Percentiles rank a stretch among this genome's conserved stretches.
These are phyloP conservation scores for Annulohypoxylon bovei DNA, from an alignment of 495 filamentous ascomycete genomes.

Conservation along the genomic window DNA sequence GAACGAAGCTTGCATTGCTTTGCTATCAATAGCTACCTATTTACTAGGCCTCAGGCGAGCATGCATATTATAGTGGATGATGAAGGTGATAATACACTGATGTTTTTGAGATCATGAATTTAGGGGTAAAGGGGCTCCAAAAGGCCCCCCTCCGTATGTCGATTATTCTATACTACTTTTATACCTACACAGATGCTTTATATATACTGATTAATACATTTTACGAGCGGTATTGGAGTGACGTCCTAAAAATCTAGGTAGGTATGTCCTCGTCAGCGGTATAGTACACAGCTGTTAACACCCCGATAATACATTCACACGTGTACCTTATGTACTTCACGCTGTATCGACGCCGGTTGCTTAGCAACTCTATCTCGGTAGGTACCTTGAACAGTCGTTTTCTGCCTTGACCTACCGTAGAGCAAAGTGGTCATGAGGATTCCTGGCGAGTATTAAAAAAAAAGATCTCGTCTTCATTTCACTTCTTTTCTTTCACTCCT, in stretches of 20 bases:
- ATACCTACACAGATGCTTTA: neutral
- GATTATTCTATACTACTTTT: neutral
- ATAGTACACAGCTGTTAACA: neutral
- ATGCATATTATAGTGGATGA: neutral
- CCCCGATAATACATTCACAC: neutral
- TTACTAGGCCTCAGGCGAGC: constrained; percentile 1
- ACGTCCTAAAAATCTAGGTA: neutral
- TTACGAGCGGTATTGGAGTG: neutral
- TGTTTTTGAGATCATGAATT: constrained; percentile 1
- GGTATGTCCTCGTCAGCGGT: neutral
- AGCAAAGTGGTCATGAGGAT: neutral
- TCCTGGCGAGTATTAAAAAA: neutral
- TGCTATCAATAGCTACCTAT: constrained; percentile 26
- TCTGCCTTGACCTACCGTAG: neutral
- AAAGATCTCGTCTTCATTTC: neutral
- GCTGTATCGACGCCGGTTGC: neutral
- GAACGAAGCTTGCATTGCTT: neutral
- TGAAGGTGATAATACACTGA: constrained; percentile 10
- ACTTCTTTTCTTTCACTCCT: neutral
- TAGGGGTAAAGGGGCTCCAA: constrained; percentile 7
- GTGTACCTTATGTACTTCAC: neutral
- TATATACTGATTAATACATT: neutral
- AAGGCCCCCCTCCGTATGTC: neutral
- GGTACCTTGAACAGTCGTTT: neutral
- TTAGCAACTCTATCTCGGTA: neutral